Base-by-base conservation (phyloP, 75 land plant genomes). In the Pseudotsuga menziesii region DNA sequence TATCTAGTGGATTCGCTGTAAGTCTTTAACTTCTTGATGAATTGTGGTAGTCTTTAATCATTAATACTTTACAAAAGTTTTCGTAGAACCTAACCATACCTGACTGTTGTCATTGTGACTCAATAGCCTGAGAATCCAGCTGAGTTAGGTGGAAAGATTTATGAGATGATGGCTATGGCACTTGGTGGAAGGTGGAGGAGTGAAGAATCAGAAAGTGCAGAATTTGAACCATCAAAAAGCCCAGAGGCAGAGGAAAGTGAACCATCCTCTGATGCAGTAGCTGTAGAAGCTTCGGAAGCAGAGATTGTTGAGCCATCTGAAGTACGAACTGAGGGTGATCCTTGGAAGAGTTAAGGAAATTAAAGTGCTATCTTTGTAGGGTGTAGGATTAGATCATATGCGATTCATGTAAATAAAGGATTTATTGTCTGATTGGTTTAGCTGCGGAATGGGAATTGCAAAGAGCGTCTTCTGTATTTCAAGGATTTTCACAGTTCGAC, bases 1-100 rank as follows among this genome's bases (percentile, higher is more conserved):
- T 97, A n/a, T 89, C 99, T 59, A 94, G 99, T 87, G 99, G 99
- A 58, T 97, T 85, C 78, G 82, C 91, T 25, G 99, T 96, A 87
- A 94, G 91, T 78, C 22, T 26, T 58, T 1, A 35, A 61, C 16
- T 55, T 58, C 73, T 57, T 48, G 54, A 48, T 48, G 20, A 23
- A 25, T 66, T 61, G 55, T 1, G 25, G 54, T 57, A 69, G 15
- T 3, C 29, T 79, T 64, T 12, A 36, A 72, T 26, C 15, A 23
- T 29, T 29, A 0, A 57, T 13, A 36, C 26, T 16, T 14, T 25
- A 1, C 17, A 12, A 13, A 6, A 48, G 1, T 13, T 70, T 4
- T 77, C 36, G 1, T 48, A 66, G 27, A 26, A 5, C 57, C 7
- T 55, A 56, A 56, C 56, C 6, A n/a, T 25, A 20, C 25, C 3